Evolutionary conservation across 2,329 filamentous ascomycete genomes (phyloP).

Genomic region (Xylaria arbuscula): DNA sequence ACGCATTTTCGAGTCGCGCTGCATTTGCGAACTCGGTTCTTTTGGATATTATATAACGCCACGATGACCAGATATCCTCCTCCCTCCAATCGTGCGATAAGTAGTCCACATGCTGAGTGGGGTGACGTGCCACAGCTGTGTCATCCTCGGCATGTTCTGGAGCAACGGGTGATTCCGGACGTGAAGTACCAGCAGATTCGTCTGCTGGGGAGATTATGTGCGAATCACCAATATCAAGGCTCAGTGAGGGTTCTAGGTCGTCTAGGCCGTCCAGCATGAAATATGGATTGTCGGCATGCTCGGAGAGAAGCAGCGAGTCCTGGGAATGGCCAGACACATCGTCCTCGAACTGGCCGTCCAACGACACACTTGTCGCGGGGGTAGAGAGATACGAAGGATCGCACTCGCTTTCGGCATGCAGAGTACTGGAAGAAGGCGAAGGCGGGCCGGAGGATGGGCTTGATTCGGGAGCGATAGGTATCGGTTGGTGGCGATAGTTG

Average conservation of each 20-base stretch:
- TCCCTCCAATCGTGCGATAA: constrained; percentile 93
- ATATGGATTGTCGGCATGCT: constrained; percentile 60
- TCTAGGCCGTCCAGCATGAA: constrained; percentile 56
- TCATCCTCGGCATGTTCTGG: constrained; percentile 80
- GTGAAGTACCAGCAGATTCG: constrained; percentile 63
- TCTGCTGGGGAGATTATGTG: constrained; percentile 66
- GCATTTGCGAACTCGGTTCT: constrained; percentile 83
- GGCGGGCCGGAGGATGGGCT: constrained; percentile 66
- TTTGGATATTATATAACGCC: constrained; percentile 90
- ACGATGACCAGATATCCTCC: constrained; percentile 97
- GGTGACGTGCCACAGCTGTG: constrained; percentile 76
- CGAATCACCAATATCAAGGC: constrained; percentile 62
- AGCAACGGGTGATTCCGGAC: constrained; percentile 67
- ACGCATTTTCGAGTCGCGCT: constrained; percentile 90
- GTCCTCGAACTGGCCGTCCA: constrained; percentile 68
- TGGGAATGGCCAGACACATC: constrained; percentile 57
- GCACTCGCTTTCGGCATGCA: constrained; percentile 62
- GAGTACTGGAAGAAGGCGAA: constrained; percentile 67
- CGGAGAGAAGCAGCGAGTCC: constrained; percentile 60
- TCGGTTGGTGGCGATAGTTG: constrained; percentile 53
- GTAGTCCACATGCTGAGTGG: constrained; percentile 93
- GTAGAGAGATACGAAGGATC: constrained; percentile 71
- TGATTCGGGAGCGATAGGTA: constrained; percentile 56
- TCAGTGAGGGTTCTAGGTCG: constrained; percentile 63
- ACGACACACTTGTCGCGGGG: constrained; percentile 70